Evolutionary conservation across 176 grass and related monocot species (phyloP).

Genomic region (Typha latifolia): DNA sequence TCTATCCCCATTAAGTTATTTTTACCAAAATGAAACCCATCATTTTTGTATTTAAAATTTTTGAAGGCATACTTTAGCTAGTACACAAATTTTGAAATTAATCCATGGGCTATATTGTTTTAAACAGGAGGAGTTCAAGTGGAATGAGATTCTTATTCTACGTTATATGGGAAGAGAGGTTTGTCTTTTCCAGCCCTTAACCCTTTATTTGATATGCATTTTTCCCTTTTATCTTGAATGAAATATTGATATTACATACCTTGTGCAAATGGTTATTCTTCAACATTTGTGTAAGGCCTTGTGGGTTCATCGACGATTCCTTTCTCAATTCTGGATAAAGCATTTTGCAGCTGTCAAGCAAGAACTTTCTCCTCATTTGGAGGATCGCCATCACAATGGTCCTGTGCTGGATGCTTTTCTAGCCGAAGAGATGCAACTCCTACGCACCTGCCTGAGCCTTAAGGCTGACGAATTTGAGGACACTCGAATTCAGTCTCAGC

Average conservation of each 20-base stretch:
- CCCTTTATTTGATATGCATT: not conserved
- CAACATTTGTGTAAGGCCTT: slow-evolving; percentile 39
- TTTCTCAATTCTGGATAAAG: slow-evolving; percentile 54
- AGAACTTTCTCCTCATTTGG: slow-evolving; percentile 7
- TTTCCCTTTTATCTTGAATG: not conserved
- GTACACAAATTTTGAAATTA: slow-evolving; percentile 7
- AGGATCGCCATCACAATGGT: slow-evolving; percentile 3
- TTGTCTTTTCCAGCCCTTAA: not conserved
- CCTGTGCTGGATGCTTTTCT: slow-evolving; percentile 42
- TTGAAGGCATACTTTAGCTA: not conserved
- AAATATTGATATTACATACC: not conserved
- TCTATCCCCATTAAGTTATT: too few relatives aligned
- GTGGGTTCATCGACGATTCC: slow-evolving; percentile 82
- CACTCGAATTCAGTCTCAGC: slow-evolving; percentile 26
- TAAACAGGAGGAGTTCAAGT: slow-evolving; percentile 64
- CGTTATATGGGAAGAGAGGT: slow-evolving; percentile 87
- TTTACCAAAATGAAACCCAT: too few relatives aligned
- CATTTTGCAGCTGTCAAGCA: slow-evolving; percentile 8
- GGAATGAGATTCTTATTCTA: slow-evolving; percentile 67
- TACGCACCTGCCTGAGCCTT: slow-evolving; percentile 29
- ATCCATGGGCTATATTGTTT: slow-evolving; percentile 10
- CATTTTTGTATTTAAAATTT: too few relatives aligned
- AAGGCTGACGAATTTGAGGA: slow-evolving; percentile 34
- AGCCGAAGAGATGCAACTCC: slow-evolving; percentile 43
- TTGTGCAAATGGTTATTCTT: slow-evolving; percentile 1